A percentile compares a stretch with the other conserved stretches of the same genome.
Conservation (phyloP, 148 eudicot genomes). For the Silene conica region DNA sequence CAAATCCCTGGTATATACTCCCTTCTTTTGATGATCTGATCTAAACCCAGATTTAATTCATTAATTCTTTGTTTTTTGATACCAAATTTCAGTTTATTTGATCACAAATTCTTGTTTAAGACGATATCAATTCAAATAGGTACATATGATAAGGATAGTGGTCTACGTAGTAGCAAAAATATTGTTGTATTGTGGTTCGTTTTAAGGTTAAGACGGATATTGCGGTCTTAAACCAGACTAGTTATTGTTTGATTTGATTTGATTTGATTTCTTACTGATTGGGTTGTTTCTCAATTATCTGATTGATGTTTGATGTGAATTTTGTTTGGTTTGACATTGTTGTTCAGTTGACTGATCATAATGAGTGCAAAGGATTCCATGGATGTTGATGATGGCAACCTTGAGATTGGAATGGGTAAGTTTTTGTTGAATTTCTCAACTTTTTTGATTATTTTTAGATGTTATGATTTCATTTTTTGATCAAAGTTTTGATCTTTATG, state of each 20-base stretch:
- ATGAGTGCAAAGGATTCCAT: slow-evolving; percentile 62
- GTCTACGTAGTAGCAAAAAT: too few species aligned
- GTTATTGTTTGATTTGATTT: not conserved
- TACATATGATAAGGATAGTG: too few species aligned
- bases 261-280: not conserved
- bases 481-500: not conserved
- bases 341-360: slow-evolving; percentile 28
- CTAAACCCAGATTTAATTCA: not conserved
- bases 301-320: not conserved
- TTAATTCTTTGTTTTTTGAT: not conserved
- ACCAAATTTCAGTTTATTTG: not conserved
- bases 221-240: too few species aligned
- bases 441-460: not conserved
- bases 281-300: not conserved
- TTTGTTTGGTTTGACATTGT: not conserved
- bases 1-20: not conserved
- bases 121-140: too few species aligned
- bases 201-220: too few species aligned
- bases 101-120: not conserved
- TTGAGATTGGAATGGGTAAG: slow-evolving; percentile 97
- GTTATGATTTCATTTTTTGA: not conserved
- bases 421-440: slow-evolving; percentile 2
- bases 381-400: slow-evolving; percentile 71
- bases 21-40: too few species aligned
- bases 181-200: too few species aligned